phyloP scores from a whole-genome alignment of 2,329 filamentous ascomycete genomes.

The Pezicula neosporulosa region DNA sequence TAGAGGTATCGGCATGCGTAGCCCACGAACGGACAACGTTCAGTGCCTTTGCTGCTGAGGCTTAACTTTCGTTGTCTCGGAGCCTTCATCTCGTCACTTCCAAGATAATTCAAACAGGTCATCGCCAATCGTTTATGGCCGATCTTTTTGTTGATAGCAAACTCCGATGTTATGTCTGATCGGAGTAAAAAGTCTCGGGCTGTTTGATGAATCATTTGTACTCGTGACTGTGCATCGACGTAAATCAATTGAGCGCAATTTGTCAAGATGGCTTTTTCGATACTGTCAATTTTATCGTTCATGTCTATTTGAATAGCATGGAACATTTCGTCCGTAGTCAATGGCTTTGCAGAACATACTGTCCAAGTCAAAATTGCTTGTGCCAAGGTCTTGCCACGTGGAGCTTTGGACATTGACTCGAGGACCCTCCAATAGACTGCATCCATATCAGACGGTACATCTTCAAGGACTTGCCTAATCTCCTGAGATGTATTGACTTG shows the following conservation, averaged over 20 bases:
- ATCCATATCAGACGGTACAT: slow-evolving; percentile 31
- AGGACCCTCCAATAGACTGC: slow-evolving; percentile 9
- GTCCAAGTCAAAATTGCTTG: slow-evolving; percentile 27
- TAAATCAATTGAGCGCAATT: slow-evolving; percentile 29
- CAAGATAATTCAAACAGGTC: slow-evolving; percentile 21
- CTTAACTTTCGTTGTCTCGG: background rate
- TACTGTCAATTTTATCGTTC: slow-evolving; percentile 15
- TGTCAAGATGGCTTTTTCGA: slow-evolving; percentile 19
- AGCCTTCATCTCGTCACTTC: slow-evolving; percentile 12
- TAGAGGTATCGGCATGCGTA: slow-evolving; percentile 25
- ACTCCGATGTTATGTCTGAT: slow-evolving; percentile 26
- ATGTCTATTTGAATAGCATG: slow-evolving; percentile 26
- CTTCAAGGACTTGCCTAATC: slow-evolving; percentile 25
- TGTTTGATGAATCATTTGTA: slow-evolving; percentile 27
- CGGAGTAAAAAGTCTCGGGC: slow-evolving; percentile 26
- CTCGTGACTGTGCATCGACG: slow-evolving; percentile 16
- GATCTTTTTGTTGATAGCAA: slow-evolving; percentile 13
- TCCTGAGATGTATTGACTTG: slow-evolving; percentile 20
- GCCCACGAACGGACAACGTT: slow-evolving; percentile 5
- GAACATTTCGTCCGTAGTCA: slow-evolving; percentile 24
- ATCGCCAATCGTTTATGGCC: slow-evolving; percentile 24
- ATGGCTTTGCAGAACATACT: slow-evolving; percentile 15
- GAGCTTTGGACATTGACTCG: slow-evolving; percentile 3
- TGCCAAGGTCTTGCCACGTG: slow-evolving; percentile 23
- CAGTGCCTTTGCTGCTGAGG: background rate